These are phyloP conservation scores for Gossypium arboreum DNA, from an alignment of 345 rosid species.

Conservation along the genomic window DNA sequence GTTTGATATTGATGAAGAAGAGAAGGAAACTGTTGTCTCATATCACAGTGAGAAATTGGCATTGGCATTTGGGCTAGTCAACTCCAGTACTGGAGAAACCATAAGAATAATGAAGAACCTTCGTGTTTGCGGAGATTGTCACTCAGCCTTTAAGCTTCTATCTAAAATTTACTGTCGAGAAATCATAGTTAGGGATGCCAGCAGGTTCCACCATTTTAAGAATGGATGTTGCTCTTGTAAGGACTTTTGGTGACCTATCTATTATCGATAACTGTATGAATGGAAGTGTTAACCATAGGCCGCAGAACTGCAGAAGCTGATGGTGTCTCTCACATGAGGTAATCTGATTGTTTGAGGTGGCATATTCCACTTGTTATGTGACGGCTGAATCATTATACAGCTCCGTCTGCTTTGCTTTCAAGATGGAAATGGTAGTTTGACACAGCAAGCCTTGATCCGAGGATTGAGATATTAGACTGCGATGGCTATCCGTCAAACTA, in stretches of 20 bases:
- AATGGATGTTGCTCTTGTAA: constrained; percentile 39
- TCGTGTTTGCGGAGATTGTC: constrained; percentile 41
- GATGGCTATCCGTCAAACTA: neutral
- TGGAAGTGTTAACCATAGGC: no score
- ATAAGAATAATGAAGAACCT: constrained; percentile 44
- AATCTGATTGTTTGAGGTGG: neutral
- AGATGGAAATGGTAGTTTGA: neutral
- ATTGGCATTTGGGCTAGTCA: constrained; percentile 32
- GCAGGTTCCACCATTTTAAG: constrained; percentile 41
- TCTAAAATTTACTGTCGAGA: constrained; percentile 29
- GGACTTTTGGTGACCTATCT: constrained; percentile 33
- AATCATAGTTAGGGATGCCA: constrained; percentile 41
- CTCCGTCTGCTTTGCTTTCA: neutral
- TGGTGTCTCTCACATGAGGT: constrained; percentile 1
- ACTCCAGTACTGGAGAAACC: constrained; percentile 17
- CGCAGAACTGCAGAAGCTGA: neutral
- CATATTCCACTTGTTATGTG: neutral
- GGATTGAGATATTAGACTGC: neutral
- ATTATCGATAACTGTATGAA: no score
- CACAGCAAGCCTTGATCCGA: neutral
- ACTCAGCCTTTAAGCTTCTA: constrained; percentile 34
- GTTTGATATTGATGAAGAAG: constrained; percentile 42
- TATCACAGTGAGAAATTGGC: constrained; percentile 49
- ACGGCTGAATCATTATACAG: neutral
- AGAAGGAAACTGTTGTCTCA: constrained; percentile 33